Evolutionary conservation across 495 filamentous ascomycete species (phyloP).

Genomic region (Talaromyces proteolyticus): DNA sequence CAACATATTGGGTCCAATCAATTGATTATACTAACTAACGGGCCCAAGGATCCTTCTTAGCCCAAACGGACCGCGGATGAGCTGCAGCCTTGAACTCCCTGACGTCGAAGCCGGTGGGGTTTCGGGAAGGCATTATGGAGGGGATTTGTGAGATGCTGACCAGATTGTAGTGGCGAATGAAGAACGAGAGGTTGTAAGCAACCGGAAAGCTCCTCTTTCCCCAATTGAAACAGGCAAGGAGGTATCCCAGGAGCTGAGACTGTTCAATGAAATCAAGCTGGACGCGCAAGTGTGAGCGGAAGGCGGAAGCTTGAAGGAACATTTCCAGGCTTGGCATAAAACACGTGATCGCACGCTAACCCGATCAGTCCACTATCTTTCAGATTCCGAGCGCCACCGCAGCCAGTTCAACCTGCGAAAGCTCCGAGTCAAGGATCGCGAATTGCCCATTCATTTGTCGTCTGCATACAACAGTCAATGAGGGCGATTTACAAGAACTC

Average conservation of each 20-base stretch:
- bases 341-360: constrained; percentile 2
- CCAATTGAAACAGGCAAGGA: neutral
- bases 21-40: constrained; percentile 47
- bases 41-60: constrained; percentile 81
- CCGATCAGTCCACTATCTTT: neutral
- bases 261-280: neutral
- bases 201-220: neutral
- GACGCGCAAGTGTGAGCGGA: neutral
- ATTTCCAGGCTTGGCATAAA: neutral
- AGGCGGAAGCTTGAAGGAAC: neutral
- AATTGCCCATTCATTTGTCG: neutral
- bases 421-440: too few relatives aligned
- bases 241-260: neutral
- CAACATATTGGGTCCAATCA: neutral
- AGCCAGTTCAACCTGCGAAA: constrained; percentile 1
- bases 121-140: constrained; percentile 46
- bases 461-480: neutral
- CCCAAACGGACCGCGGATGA: constrained; percentile 46
- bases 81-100: constrained; percentile 64
- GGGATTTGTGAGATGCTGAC: neutral
- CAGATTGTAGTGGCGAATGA: neutral
- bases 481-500: too few relatives aligned
- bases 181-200: neutral
- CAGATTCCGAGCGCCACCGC: neutral
- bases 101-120: constrained; percentile 82